These are phyloP conservation scores for Fusarium temperatum DNA, from an alignment of 2,329 filamentous ascomycete species.

Conservation along the genomic window DNA sequence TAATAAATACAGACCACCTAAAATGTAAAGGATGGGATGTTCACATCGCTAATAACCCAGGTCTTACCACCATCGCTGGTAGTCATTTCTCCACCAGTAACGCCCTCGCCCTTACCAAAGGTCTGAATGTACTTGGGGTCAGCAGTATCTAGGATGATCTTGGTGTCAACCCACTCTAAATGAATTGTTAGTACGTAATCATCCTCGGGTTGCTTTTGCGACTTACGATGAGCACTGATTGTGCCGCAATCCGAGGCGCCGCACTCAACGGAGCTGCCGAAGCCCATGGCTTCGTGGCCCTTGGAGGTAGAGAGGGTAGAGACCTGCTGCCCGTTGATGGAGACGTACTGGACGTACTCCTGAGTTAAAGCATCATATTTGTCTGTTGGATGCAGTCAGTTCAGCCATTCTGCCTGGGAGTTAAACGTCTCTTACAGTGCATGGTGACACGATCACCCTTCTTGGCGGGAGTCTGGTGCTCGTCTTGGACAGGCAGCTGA, in stretches of 20 bases:
- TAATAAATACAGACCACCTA: background rate
- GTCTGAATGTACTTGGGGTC: constrained; percentile 32
- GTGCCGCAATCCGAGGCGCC: constrained; percentile 80
- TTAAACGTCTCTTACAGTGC: constrained; percentile 14
- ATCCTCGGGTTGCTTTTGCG: rapidly evolving
- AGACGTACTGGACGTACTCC: constrained; percentile 33
- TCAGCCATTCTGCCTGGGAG: rapidly evolving
- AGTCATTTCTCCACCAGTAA: constrained; percentile 10
- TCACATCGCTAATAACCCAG: constrained; percentile 3
- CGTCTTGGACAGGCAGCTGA: constrained; percentile 27
- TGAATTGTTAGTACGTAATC: background rate
- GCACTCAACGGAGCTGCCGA: constrained; percentile 62
- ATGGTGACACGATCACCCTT: constrained; percentile 31
- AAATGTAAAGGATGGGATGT: constrained; percentile 4
- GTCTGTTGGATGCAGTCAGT: background rate
- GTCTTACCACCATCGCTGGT: constrained; percentile 21
- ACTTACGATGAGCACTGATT: constrained; percentile 34
- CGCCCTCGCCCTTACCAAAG: constrained; percentile 27
- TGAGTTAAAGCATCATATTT: constrained; percentile 21
- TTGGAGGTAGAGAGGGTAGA: constrained; percentile 56
- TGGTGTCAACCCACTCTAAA: constrained; percentile 33
- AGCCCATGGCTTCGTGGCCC: constrained; percentile 51
- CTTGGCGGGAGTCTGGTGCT: constrained; percentile 17
- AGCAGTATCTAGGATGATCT: constrained; percentile 20
- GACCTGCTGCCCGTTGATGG: constrained; percentile 41